Evolutionary conservation across 2,329 filamentous ascomycete species (phyloP), one percentile per base, ranked within the genome.

Genomic region (Atkinsonella hypoxylon): DNA sequence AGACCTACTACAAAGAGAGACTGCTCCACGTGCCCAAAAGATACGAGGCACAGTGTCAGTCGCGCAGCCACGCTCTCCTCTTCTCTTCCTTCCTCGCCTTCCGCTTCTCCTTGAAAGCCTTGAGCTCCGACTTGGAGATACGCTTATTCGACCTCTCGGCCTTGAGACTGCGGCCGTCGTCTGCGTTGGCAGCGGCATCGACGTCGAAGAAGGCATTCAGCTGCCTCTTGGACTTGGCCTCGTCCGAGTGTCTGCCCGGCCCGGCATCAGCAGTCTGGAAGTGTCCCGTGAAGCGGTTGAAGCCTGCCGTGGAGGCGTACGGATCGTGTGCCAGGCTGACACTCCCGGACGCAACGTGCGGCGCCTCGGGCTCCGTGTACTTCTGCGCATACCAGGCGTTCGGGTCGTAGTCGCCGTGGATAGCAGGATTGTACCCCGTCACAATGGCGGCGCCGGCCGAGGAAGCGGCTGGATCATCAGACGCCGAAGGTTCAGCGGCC

Each of bases 201-300:
- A 96, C 90, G 64, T 98, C 91, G 66, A 97, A 98, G 69, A 85
- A 97, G 40, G 89, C 87, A 62, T 87, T 87, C 85, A 97, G 86
- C 70, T 97, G 93, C 43, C 93, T 77, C 48, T 75, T 77, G 53
- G 85, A 85, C 74, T 95, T 96, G 62, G 88, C 86, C 63, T 94
- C 89, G 61, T 95, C 89, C 58, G 82, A 85, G 71, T 90, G 85
- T 48, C 83, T 79, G 49, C 93, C 88, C 1, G 87, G 81, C 3
- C 78, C 83, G 55, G 83, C 72, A 11, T 80, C 77, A 2, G 72
- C 72, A 17, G 75, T 70, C 69, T 96, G 90, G 71, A 87, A 95
- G 57, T 82, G 78, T 43, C 90, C 90, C 0, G 87, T 95, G 69
- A 89, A 91, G 51, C 89, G 83, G 65, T 96, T 96, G 75, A 97